These are phyloP conservation scores for Rhizoclosmatium sp. DNA, from an alignment of 192 early-diverging fungal species.

Conservation along the genomic window DNA sequence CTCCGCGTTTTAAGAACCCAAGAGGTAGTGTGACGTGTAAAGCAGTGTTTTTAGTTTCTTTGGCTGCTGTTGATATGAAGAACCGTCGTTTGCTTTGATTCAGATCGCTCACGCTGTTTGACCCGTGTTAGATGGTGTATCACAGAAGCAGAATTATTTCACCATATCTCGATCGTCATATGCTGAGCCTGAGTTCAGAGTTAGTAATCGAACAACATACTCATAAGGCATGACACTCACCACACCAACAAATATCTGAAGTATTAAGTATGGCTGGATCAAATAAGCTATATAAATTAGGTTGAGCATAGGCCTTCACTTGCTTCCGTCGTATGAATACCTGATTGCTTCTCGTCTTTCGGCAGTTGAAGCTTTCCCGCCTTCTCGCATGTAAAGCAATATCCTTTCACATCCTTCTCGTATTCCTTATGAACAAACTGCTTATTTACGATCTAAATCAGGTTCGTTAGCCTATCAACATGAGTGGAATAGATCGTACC, in stretches of 20 bases:
- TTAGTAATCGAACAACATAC: no score
- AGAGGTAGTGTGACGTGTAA: slow-evolving; percentile 51
- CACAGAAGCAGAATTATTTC: slow-evolving; percentile 9
- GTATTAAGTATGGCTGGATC: slow-evolving; percentile 50
- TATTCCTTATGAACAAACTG: slow-evolving; percentile 42
- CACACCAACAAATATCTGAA: slow-evolving; percentile 48
- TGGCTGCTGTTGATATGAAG: slow-evolving; percentile 49
- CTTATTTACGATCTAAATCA: slow-evolving; percentile 38
- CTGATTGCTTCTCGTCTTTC: slow-evolving; percentile 49
- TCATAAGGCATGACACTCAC: slow-evolving; percentile 1
- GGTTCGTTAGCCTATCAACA: background rate
- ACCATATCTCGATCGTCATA: slow-evolving; percentile 46
- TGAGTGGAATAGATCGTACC: background rate
- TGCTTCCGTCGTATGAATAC: slow-evolving; percentile 19
- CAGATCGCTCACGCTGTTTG: slow-evolving; percentile 48
- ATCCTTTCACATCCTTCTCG: slow-evolving; percentile 52
- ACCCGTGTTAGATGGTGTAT: slow-evolving; percentile 22
- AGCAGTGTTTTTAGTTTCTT: slow-evolving; percentile 49
- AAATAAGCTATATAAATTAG: slow-evolving; percentile 41
- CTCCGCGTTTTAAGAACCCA: slow-evolving; percentile 30
- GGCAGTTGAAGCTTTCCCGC: slow-evolving; percentile 45
- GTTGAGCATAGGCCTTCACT: background rate
- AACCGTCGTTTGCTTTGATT: slow-evolving; percentile 49
- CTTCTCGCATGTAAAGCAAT: slow-evolving; percentile 47
- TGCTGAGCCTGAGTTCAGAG: slow-evolving; percentile 31